Conservation (phyloP, 1,284 basidiomycete species). For the Moesziomyces aphidis region DNA sequence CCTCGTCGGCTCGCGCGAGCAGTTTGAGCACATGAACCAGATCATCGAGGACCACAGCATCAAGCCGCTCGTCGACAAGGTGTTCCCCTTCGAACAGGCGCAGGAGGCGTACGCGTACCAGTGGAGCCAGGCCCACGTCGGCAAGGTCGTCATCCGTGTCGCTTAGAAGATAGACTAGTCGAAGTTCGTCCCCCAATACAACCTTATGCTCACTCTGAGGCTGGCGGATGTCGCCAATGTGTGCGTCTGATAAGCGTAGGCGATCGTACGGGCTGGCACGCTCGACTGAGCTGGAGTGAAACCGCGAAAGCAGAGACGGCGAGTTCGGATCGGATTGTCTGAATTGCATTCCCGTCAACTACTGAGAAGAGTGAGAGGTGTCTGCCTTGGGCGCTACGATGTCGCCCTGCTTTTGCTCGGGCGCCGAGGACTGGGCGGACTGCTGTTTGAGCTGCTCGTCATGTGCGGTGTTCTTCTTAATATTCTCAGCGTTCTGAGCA, state of each 20-base stretch:
- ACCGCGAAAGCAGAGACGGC: background rate
- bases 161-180: slow-evolving; percentile 6
- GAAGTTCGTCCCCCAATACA: background rate
- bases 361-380: background rate
- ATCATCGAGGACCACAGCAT: slow-evolving; percentile 70
- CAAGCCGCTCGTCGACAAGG: slow-evolving; percentile 72
- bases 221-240: background rate
- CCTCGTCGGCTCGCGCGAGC: slow-evolving; percentile 66
- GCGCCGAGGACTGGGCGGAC: slow-evolving; percentile 8
- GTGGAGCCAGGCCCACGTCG: slow-evolving; percentile 59
- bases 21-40: slow-evolving; percentile 72
- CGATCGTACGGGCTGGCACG: background rate
- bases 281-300: no score
- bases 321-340: background rate
- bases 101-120: slow-evolving; percentile 71
- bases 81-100: slow-evolving; percentile 72
- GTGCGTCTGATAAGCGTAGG: background rate
- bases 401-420: slow-evolving; percentile 17
- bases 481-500: slow-evolving; percentile 45
- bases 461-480: slow-evolving; percentile 34
- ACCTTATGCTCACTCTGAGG: background rate
- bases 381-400: slow-evolving; percentile 33
- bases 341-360: background rate
- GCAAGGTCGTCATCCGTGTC: slow-evolving; percentile 56
- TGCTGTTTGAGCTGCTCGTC: slow-evolving; percentile 16